Percentiles rank a stretch among this genome's conserved stretches.
Conservation (phyloP, 257 asterid genomes). For the Apocynum venetum region DNA sequence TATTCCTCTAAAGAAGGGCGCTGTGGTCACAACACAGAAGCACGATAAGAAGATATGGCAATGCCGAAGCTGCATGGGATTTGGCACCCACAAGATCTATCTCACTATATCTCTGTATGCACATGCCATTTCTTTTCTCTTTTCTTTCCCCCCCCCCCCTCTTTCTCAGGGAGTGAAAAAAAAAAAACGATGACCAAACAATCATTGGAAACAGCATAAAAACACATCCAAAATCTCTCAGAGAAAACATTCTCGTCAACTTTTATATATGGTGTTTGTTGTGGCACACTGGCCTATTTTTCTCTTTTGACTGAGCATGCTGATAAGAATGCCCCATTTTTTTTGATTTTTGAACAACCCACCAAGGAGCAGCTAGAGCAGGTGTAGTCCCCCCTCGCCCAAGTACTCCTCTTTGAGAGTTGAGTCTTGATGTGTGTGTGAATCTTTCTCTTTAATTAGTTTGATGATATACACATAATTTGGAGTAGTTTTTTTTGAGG, state of each 20-base stretch:
- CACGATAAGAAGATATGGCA: background rate
- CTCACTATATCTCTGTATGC: slow-evolving; percentile 6
- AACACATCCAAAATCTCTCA: slow-evolving; percentile 28
- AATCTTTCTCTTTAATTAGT: slow-evolving; percentile 17
- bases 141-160: background rate
- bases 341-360: slow-evolving; percentile 19
- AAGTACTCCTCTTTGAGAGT: background rate
- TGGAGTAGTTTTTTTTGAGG: background rate
- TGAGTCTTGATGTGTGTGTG: slow-evolving; percentile 12
- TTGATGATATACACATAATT: slow-evolving; percentile 1
- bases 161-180: background rate
- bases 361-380: slow-evolving; percentile 11
- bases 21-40: slow-evolving; percentile 1
- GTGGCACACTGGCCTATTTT: slow-evolving; percentile 13
- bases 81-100: slow-evolving; percentile 13
- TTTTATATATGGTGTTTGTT: slow-evolving; percentile 28
- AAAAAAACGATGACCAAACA: slow-evolving; percentile 34
- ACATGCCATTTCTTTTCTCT: slow-evolving; percentile 12
- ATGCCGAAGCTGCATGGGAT: slow-evolving; percentile 21
- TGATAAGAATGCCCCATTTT: background rate
- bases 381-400: background rate
- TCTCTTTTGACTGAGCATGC: slow-evolving; percentile 44
- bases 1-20: background rate
- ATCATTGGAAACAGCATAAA: slow-evolving; percentile 48
- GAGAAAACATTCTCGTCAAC: slow-evolving; percentile 43